A percentile compares a stretch with the other conserved stretches of the same genome.
Conservation (phyloP, 225 moss, liverwort and hornwort genomes). For the Neckera pumila region DNA sequence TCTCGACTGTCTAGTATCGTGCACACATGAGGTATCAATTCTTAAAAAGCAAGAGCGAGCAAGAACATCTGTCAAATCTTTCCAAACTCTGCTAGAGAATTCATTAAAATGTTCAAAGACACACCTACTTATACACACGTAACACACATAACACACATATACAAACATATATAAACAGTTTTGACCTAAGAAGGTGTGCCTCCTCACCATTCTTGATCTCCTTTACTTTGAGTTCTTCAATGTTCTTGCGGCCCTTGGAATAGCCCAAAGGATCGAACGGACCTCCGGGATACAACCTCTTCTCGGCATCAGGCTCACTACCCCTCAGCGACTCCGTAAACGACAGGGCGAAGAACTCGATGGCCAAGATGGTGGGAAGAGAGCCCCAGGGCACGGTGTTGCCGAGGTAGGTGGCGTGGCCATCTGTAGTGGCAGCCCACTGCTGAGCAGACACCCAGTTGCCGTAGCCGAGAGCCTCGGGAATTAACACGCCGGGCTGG, state of each 20-base stretch:
- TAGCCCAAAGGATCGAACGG: constrained; percentile 81
- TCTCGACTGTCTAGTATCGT: not conserved
- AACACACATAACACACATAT: not conserved
- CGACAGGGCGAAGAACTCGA: constrained; percentile 58
- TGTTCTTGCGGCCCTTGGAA: constrained; percentile 34
- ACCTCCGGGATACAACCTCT: constrained; percentile 92
- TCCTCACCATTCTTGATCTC: constrained; percentile 78
- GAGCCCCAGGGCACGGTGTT: constrained; percentile 74
- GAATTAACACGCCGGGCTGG: constrained; percentile 85
- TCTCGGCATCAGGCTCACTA: constrained; percentile 62
- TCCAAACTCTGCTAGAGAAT: not conserved
- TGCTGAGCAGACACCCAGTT: constrained; percentile 88
- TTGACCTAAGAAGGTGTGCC: not conserved
- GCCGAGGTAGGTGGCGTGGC: constrained; percentile 73
- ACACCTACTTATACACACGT: not conserved
- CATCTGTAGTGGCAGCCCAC: constrained; percentile 78
- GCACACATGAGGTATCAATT: not conserved
- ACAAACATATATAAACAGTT: not conserved
- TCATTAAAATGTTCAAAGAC: not conserved
- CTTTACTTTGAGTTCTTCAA: constrained; percentile 73
- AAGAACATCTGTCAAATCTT: not conserved
- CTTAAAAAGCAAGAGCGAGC: not conserved
- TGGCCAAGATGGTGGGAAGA: constrained; percentile 57
- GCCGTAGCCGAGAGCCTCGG: constrained; percentile 71
- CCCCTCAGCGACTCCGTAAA: constrained; percentile 67